phyloP scores from a whole-genome alignment of 2,329 filamentous ascomycete species.

The Aspergillus sp. region DNA sequence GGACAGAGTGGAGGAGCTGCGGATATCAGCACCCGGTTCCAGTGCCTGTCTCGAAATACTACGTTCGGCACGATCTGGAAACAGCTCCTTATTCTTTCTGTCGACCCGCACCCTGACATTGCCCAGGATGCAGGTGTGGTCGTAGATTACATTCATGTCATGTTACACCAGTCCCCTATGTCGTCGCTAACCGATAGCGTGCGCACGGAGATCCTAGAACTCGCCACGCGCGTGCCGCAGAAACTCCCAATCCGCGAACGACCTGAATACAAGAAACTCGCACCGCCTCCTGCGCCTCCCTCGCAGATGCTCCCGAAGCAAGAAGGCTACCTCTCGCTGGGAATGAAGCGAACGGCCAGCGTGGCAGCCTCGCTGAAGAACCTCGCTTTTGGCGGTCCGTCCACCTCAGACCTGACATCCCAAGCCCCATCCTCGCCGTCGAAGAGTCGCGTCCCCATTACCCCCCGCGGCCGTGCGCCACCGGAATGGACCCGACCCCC shows the following conservation, averaged over 20 bases:
- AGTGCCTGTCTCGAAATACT: constrained; percentile 64
- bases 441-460: constrained; percentile 30
- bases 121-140: constrained; percentile 77
- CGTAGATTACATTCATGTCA: constrained; percentile 74
- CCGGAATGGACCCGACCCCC: constrained; percentile 58
- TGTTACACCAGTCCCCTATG: constrained; percentile 68
- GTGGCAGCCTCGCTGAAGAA: constrained; percentile 58
- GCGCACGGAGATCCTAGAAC: constrained; percentile 55
- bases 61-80: constrained; percentile 94
- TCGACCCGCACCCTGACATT: constrained; percentile 91
- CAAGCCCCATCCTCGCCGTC: constrained; percentile 20
- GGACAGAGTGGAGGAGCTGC: constrained; percentile 12
- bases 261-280: constrained; percentile 26
- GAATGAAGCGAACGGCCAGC: constrained; percentile 55
- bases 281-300: constrained; percentile 40
- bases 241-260: constrained; percentile 34
- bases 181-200: constrained; percentile 61
- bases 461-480: constrained; percentile 44
- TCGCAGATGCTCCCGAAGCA: constrained; percentile 44
- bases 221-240: constrained; percentile 24
- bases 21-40: constrained; percentile 21
- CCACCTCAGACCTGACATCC: constrained; percentile 19
- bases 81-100: constrained; percentile 78
- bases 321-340: constrained; percentile 54
- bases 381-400: constrained; percentile 45